phyloP scores from a whole-genome alignment of 768 basidiomycete species.

The Lyophyllum decastes region DNA sequence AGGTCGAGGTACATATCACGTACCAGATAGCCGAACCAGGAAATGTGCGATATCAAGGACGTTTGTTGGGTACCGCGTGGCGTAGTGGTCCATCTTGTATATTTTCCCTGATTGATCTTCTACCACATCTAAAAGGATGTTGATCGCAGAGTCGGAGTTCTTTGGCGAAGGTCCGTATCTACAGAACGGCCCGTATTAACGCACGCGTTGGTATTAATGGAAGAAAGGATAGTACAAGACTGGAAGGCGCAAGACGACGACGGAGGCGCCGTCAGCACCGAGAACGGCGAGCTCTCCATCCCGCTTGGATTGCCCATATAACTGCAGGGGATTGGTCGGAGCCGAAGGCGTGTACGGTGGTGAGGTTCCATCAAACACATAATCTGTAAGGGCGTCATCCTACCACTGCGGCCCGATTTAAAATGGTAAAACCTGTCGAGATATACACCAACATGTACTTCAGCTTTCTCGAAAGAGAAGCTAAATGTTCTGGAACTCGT shows the following conservation, averaged over 20 bases:
- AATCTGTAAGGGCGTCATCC: slow-evolving; percentile 52
- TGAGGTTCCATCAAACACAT: slow-evolving; percentile 93
- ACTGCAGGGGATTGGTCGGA: slow-evolving; percentile 79
- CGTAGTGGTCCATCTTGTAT: slow-evolving; percentile 96
- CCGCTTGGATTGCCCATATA: slow-evolving; percentile 86
- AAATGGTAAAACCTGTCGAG: slow-evolving; percentile 64
- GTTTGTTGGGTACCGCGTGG: slow-evolving; percentile 91
- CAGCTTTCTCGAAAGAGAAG: slow-evolving; percentile 60
- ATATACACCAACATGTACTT: slow-evolving; percentile 84
- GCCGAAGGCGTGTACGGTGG: slow-evolving; percentile 85
- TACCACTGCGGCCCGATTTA: not conserved
- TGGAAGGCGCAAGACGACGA: slow-evolving; percentile 83
- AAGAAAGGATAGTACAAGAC: slow-evolving; percentile 61
- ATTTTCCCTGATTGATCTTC: slow-evolving; percentile 83
- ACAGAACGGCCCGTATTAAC: slow-evolving; percentile 2
- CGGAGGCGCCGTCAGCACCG: slow-evolving; percentile 54
- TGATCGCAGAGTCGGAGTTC: slow-evolving; percentile 88
- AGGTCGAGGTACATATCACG: not conserved
- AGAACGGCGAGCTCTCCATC: slow-evolving; percentile 85
- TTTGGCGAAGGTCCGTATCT: slow-evolving; percentile 88
- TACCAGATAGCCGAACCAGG: slow-evolving; percentile 74
- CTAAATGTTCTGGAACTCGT: slow-evolving; percentile 71
- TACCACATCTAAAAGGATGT: slow-evolving; percentile 85
- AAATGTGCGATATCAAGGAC: slow-evolving; percentile 86
- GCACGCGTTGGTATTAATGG: not conserved